These are phyloP conservation scores for Thermomyces lanuginosus DNA, from an alignment of 2,329 filamentous ascomycete species.

Conservation along the genomic window DNA sequence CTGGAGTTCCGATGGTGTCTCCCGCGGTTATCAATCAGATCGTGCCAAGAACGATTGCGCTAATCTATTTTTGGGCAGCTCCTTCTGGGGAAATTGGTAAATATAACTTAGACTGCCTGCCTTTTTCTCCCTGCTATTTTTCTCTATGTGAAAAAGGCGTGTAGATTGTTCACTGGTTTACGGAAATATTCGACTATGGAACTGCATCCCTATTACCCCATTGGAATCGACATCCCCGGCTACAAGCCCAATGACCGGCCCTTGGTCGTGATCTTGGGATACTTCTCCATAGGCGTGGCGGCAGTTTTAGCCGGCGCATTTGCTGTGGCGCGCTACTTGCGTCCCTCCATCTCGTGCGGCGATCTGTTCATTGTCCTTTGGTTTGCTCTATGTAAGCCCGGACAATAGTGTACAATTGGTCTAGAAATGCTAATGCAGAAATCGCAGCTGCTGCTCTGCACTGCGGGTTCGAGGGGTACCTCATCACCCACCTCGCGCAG, in stretches of 20 bases:
- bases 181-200: no score
- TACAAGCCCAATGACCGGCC: conserved; percentile 52
- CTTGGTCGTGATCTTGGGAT: conserved; percentile 41
- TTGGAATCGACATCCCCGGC: conserved; percentile 42
- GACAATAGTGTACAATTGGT: background rate
- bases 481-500: conserved; percentile 49
- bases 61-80: no score
- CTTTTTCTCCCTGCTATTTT: no score
- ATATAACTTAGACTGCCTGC: no score
- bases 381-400: conserved; percentile 52
- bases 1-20: no score
- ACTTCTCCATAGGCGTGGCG: conserved; percentile 42
- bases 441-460: conserved; percentile 42
- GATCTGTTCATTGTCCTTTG: conserved; percentile 52
- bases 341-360: conserved; percentile 35
- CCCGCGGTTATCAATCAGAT: no score
- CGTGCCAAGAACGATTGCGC: no score
- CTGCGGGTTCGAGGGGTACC: conserved; percentile 74
- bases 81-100: no score
- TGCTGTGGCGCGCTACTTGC: conserved; percentile 34
- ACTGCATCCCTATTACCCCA: conserved; percentile 57
- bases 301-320: conserved; percentile 43
- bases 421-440: conserved; percentile 1
- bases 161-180: no score
- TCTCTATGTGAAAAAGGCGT: no score